These are phyloP conservation scores for Sarocladium brachiariae DNA, from an alignment of 2,329 filamentous ascomycete species.

Conservation along the genomic window DNA sequence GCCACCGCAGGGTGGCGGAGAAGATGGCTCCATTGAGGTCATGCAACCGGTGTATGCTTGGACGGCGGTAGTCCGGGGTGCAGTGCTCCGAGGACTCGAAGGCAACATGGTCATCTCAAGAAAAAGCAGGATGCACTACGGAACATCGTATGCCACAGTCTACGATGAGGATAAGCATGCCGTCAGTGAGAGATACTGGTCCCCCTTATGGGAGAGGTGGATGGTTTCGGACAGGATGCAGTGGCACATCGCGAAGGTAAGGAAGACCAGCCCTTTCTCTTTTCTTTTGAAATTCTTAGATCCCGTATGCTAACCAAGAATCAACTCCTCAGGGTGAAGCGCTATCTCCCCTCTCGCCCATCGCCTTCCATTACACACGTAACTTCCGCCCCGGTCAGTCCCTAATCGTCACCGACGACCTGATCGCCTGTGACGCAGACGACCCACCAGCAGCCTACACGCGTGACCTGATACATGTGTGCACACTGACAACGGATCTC, in stretches of 20 bases:
- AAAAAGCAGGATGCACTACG: slow-evolving; percentile 70
- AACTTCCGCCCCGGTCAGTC: slow-evolving; percentile 77
- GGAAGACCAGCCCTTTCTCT: slow-evolving; percentile 13
- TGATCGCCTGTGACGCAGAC: slow-evolving; percentile 69
- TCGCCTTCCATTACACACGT: slow-evolving; percentile 79
- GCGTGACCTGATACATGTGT: slow-evolving; percentile 62
- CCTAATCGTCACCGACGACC: slow-evolving; percentile 69
- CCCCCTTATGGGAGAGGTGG: slow-evolving; percentile 72
- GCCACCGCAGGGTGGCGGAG: slow-evolving; percentile 19
- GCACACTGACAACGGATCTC: slow-evolving; percentile 73
- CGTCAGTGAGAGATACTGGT: slow-evolving; percentile 70
- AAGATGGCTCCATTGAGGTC: slow-evolving; percentile 60
- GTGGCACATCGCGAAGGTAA: slow-evolving; percentile 74
- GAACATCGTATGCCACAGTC: slow-evolving; percentile 73
- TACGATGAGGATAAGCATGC: slow-evolving; percentile 72
- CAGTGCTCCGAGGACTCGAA: slow-evolving; percentile 67
- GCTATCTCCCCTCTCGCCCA: slow-evolving; percentile 64
- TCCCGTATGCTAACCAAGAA: background rate
- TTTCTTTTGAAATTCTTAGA: background rate
- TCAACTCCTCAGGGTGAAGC: slow-evolving; percentile 56
- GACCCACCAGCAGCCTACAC: slow-evolving; percentile 54
- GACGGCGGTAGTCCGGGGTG: slow-evolving; percentile 74
- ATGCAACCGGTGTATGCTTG: slow-evolving; percentile 79
- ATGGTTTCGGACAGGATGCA: slow-evolving; percentile 81
- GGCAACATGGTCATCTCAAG: slow-evolving; percentile 73